Conservation (phyloP, 1,139 yeast species). For the Pichia sp. region DNA sequence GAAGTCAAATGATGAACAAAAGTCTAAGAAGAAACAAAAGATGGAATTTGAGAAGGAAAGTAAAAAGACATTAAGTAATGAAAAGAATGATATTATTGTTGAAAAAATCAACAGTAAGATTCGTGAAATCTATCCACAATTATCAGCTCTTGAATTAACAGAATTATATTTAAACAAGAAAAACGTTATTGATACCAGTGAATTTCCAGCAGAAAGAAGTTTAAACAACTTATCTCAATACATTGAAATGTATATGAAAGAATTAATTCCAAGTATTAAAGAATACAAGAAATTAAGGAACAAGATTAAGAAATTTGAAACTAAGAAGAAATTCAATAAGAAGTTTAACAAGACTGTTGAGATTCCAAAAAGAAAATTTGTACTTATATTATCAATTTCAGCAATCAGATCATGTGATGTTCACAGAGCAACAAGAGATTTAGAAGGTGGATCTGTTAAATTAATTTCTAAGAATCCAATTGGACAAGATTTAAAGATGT, state of each 20-base stretch:
- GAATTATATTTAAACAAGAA: slow-evolving; percentile 49
- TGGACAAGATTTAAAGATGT: slow-evolving; percentile 48
- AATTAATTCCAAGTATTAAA: slow-evolving; percentile 24
- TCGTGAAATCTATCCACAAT: slow-evolving; percentile 45
- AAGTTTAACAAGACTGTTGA: slow-evolving; percentile 17
- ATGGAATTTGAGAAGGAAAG: slow-evolving; percentile 52
- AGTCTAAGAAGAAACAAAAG: slow-evolving; percentile 50
- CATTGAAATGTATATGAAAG: slow-evolving; percentile 30
- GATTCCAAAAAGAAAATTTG: slow-evolving; percentile 36
- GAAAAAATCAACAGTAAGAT: slow-evolving; percentile 54
- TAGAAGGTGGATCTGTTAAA: slow-evolving; percentile 55
- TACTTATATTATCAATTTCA: slow-evolving; percentile 59
- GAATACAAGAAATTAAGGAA: slow-evolving; percentile 30
- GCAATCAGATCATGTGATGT: slow-evolving; percentile 72
- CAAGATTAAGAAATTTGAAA: slow-evolving; percentile 26
- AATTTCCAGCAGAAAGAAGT: slow-evolving; percentile 40
- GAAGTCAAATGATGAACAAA: slow-evolving; percentile 33
- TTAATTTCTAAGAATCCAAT: slow-evolving; percentile 63
- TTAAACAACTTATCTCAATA: slow-evolving; percentile 44
- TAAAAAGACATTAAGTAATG: slow-evolving; percentile 45
- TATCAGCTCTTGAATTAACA: slow-evolving; percentile 57
- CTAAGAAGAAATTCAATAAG: slow-evolving; percentile 26
- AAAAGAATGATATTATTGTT: slow-evolving; percentile 50
- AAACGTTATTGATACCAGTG: slow-evolving; percentile 47
- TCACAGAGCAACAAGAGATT: slow-evolving; percentile 51